Evolutionary conservation across 305 asterid species (phyloP), one percentile per base, ranked within the genome.

Genomic region (Withania somnifera): DNA sequence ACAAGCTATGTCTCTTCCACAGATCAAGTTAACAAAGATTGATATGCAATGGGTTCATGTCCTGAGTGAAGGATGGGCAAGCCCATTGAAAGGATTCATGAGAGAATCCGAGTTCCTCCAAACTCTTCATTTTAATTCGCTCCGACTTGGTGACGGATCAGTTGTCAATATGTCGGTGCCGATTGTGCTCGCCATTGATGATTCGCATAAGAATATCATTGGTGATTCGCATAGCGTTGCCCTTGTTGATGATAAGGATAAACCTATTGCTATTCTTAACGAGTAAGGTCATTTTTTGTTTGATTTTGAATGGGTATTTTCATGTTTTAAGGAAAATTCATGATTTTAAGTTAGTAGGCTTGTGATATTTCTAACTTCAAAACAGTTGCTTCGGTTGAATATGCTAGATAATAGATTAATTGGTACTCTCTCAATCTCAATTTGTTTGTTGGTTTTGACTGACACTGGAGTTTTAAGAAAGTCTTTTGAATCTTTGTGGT

Each of bases 31-130:
- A 84, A 88, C 98, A 26, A 69, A 36, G 81, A 90, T 93, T 30
- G 99, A 95, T 69, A 92, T 92, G 15, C 95, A 95, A 67, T 95
- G 99, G 99, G 95, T 95, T 51, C 99, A 95, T 84, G 97, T 95
- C 79, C 92, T 95, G 82, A 93, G 98, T 75, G 98, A 94, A 86
- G 99, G 99, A 52, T 95, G 99, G 98, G 99, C 99, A 4, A 94
- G 97, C 89, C 99, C 99, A 3, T 87, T 95, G 88, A 87, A 87
- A 83, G 99, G 99, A 4, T 95, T 94, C 84, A 94, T 95, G 98
- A 86, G 94, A 90, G 97, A 95, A 86, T 83, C 93, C 24, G 97
- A 95, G 99, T 94, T 91, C 97, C 97, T 95, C 95, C 98, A 95
- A 92, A 92, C 97, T 80, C 97, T 95, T 92, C 99, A 95, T 95